Percentiles rank a stretch among this genome's conserved stretches.
These are phyloP conservation scores for Collybia mongolica DNA, from an alignment of 768 basidiomycete species.

Conservation along the genomic window DNA sequence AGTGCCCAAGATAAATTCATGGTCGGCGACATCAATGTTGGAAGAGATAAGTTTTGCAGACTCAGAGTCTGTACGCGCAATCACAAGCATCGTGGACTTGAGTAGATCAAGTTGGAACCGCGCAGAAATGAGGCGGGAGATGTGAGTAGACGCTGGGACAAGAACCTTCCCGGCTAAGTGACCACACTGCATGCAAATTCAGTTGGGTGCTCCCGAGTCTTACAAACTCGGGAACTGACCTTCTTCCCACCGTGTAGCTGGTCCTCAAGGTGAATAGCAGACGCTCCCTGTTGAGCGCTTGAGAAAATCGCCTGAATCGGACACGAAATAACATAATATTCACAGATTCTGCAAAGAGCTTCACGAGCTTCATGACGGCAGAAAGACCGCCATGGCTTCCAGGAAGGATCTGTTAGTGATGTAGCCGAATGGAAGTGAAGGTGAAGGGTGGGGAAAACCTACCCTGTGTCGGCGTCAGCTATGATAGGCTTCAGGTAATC, in stretches of 20 bases:
- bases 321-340: slow-evolving; percentile 12
- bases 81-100: slow-evolving; percentile 83
- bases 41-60: slow-evolving; percentile 82
- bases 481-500: slow-evolving; percentile 93
- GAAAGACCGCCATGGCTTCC: slow-evolving; percentile 88
- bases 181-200: slow-evolving; percentile 53
- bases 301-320: not conserved
- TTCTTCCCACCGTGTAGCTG: slow-evolving; percentile 95
- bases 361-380: slow-evolving; percentile 91
- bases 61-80: slow-evolving; percentile 92
- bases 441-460: slow-evolving; percentile 16
- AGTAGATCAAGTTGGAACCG: slow-evolving; percentile 92
- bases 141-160: slow-evolving; percentile 85
- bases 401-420: slow-evolving; percentile 8
- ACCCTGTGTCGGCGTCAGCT: slow-evolving; percentile 95
- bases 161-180: slow-evolving; percentile 92
- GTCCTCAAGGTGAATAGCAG: slow-evolving; percentile 92
- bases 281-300: slow-evolving; percentile 57
- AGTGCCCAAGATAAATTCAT: slow-evolving; percentile 73
- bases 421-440: not conserved
- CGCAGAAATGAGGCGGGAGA: slow-evolving; percentile 80
- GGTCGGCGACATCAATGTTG: slow-evolving; percentile 80
- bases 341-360: slow-evolving; percentile 92
- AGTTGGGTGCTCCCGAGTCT: not conserved
- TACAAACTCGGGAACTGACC: slow-evolving; percentile 27